Conservation (phyloP, 1,284 basidiomycete genomes). For the Microbotryum silenes-acaulis region DNA sequence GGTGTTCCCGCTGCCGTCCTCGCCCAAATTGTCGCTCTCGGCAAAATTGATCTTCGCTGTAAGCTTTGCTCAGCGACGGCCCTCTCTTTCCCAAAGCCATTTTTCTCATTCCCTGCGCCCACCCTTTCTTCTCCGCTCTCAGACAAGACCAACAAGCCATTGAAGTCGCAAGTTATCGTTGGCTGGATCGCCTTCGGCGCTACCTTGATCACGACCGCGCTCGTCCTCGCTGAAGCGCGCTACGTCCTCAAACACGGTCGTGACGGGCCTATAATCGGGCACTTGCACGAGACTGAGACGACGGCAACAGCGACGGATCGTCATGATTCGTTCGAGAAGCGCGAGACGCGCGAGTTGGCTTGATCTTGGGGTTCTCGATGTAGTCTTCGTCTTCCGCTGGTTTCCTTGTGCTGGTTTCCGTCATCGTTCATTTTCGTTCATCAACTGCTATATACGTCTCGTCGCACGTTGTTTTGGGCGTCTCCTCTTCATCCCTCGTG, state of each 20-base stretch:
- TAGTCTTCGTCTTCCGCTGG: too few relatives aligned
- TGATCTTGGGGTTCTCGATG: too few relatives aligned
- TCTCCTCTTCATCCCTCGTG: too few relatives aligned
- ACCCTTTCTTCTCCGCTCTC: not conserved
- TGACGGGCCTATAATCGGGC: constrained; percentile 1
- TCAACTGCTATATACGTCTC: too few relatives aligned
- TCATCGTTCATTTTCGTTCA: not conserved
- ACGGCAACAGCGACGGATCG: constrained; percentile 3
- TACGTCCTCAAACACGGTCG: constrained; percentile 27
- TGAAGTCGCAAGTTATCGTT: constrained; percentile 19
- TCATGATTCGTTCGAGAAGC: constrained; percentile 5
- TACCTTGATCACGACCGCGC: constrained; percentile 13
- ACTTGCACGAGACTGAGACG: constrained; percentile 1
- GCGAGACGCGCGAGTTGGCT: not conserved
- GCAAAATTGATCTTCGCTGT: constrained; percentile 2
- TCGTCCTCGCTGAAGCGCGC: constrained; percentile 24
- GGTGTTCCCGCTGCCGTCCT: constrained; percentile 16
- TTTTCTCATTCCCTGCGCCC: too few relatives aligned
- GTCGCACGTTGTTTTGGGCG: too few relatives aligned
- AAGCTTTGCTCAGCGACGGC: not conserved
- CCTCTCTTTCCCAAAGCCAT: not conserved
- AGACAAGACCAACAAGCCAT: constrained; percentile 10
- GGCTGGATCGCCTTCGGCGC: constrained; percentile 27
- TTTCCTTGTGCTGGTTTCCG: too few relatives aligned
- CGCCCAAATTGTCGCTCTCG: constrained; percentile 12